phyloP scores from a whole-genome alignment of 1,284 basidiomycete species.

The Rhodotorula sp. region DNA sequence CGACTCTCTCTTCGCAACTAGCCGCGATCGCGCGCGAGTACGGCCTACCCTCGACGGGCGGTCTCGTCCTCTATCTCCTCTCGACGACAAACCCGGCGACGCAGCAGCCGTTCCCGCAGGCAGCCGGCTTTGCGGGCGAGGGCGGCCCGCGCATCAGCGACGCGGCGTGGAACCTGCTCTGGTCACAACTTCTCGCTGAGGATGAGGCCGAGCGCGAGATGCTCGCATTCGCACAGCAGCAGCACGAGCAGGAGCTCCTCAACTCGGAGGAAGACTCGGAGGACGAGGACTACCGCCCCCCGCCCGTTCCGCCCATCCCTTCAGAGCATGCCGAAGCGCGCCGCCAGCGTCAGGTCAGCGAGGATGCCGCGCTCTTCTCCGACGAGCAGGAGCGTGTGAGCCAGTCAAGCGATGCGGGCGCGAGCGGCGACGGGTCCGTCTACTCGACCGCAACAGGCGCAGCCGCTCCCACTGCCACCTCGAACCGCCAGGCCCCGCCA shows the following conservation, averaged over 20 bases:
- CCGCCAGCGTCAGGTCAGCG: not conserved
- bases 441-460: slow-evolving; percentile 13
- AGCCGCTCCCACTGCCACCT: not conserved
- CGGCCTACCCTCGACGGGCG: slow-evolving; percentile 73
- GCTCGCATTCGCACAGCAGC: not conserved
- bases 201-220: slow-evolving; percentile 61
- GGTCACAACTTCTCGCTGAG: slow-evolving; percentile 66
- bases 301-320: slow-evolving; percentile 58
- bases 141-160: slow-evolving; percentile 72
- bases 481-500: not conserved
- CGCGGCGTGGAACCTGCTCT: slow-evolving; percentile 77
- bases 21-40: slow-evolving; percentile 67
- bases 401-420: slow-evolving; percentile 30
- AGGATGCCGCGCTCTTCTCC: slow-evolving; percentile 12
- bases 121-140: slow-evolving; percentile 57
- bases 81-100: slow-evolving; percentile 40
- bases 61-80: slow-evolving; percentile 74
- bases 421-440: slow-evolving; percentile 11
- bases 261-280: slow-evolving; percentile 26
- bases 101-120: slow-evolving; percentile 33
- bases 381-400: slow-evolving; percentile 27
- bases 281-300: slow-evolving; percentile 49
- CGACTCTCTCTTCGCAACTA: slow-evolving; percentile 44
- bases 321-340: slow-evolving; percentile 13
- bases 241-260: slow-evolving; percentile 58